Evolutionary conservation across 2,329 filamentous ascomycete species (phyloP).

Genomic region (Purpureocillium takamizusanense): DNA sequence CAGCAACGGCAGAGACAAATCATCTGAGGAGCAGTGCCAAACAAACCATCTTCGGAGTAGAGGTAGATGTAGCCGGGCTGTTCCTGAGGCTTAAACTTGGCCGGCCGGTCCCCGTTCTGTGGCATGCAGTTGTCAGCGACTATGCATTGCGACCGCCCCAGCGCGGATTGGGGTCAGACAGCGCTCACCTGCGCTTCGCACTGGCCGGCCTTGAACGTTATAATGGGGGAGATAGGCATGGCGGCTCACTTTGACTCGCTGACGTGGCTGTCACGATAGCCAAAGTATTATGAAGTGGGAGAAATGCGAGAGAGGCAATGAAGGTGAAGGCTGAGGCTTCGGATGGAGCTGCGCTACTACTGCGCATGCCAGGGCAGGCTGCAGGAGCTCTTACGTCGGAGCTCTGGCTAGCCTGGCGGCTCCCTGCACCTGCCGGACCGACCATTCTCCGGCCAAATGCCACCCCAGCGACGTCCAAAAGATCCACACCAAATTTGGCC

Average conservation of each 20-base stretch:
- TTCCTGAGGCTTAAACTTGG: constrained; percentile 63
- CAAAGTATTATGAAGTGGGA: too few relatives aligned
- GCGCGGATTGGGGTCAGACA: constrained; percentile 13
- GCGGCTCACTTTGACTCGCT: constrained; percentile 5
- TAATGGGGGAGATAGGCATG: constrained; percentile 80
- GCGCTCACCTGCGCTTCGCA: constrained; percentile 71
- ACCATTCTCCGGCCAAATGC: constrained; percentile 11
- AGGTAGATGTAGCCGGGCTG: constrained; percentile 85
- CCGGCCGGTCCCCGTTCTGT: constrained; percentile 33
- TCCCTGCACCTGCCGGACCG: constrained; percentile 7
- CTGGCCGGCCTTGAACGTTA: constrained; percentile 92
- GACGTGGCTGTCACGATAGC: constrained; percentile 1
- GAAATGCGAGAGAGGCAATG: background rate
- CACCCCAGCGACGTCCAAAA: background rate
- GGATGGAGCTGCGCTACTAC: background rate
- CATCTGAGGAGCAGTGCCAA: background rate
- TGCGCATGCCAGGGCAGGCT: constrained; percentile 15
- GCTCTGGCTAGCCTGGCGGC: constrained; percentile 5
- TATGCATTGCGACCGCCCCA: background rate
- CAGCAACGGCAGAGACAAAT: background rate
- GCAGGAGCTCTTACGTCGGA: constrained; percentile 29
- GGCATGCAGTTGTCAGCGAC: constrained; percentile 14
- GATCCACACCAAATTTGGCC: background rate
- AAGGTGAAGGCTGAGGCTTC: constrained; percentile 1
- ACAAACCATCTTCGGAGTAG: constrained; percentile 76